Evolutionary conservation across 2,329 filamentous ascomycete species (phyloP), one percentile per base, ranked within the genome.

Genomic region (Sporothrix globosa): DNA sequence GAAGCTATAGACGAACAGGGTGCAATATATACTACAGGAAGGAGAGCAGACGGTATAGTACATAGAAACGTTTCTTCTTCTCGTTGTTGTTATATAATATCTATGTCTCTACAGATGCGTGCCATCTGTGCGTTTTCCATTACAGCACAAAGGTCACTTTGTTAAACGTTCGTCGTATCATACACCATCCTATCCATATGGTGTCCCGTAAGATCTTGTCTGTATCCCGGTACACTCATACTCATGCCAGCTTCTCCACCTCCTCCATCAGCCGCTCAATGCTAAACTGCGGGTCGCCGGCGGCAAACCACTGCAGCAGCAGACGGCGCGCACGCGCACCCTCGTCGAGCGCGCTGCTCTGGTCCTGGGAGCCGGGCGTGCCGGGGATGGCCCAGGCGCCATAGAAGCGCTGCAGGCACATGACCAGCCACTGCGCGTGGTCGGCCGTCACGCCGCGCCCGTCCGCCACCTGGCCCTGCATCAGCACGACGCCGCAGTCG

Each of bases 391-490:
- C 85, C 84, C 88, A 83, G 73, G 88, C 87, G 21, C 90, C 88
- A 78, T 99, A 99, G 80, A 99, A 99, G 77, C 93, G 89, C 83
- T 99, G 96, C 82, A 99, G 82, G 75, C 93, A 96, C 88, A 97
- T 92, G 66, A 97, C 84, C 75, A 99, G 81, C 90, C 92, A 97
- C 80, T 90, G 90, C n/a, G 91, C 94, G 77, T 97, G 91, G 68
- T 93, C 88, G 0, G 92, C 86, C 73, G 84, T 89, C 5, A 97
- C 88, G 4, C 95, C 94, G 14, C 90, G 84, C 41, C 90, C 90
- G 72, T 93, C 88, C 69, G 92, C 84, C 17, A 98, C 90, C 74
- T 86, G 85, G 0, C 96, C 96, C 77, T 96, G 91, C 84, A 97
- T 90, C 73, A 99, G 83, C 17, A 97, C 93, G 34, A 98, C 77